Conservation (phyloP, 164 flowering plant genomes). For the Cinnamomum micranthum region DNA sequence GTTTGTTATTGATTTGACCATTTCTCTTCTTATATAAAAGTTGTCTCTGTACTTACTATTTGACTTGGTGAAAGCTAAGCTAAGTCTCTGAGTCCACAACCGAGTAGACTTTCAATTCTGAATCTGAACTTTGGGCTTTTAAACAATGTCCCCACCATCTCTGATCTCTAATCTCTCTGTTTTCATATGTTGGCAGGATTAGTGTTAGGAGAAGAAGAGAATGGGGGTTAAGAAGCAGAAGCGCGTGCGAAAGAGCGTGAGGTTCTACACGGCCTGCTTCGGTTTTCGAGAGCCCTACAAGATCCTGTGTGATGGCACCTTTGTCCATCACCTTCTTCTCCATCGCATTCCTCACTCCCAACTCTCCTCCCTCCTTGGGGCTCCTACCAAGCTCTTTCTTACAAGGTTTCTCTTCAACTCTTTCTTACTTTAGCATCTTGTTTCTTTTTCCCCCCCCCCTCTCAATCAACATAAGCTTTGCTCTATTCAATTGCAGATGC, state of each 20-base stretch:
- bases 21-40: too few relatives aligned
- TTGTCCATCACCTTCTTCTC: constrained; percentile 54
- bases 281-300: constrained; percentile 81
- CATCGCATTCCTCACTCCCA: constrained; percentile 16
- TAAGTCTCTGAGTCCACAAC: too few relatives aligned
- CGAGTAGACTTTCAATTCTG: too few relatives aligned
- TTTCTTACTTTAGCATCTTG: neutral
- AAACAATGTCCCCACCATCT: neutral
- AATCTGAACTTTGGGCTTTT: too few relatives aligned
- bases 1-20: too few relatives aligned
- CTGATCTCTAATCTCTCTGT: neutral
- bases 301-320: constrained; percentile 84
- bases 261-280: constrained; percentile 62
- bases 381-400: constrained; percentile 60
- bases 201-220: constrained; percentile 8
- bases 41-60: too few relatives aligned
- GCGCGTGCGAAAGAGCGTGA: constrained; percentile 56
- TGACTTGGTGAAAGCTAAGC: too few relatives aligned
- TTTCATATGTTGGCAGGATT: neutral
- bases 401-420: constrained; percentile 41
- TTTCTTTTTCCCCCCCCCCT: neutral
- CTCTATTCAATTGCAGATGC: constrained; percentile 37
- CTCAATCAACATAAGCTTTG: neutral
- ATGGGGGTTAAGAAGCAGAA: constrained; percentile 77
- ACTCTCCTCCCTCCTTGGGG: constrained; percentile 42